Evolutionary conservation across 441 rosid species (phyloP).

Genomic region (Pelargonium australe): DNA sequence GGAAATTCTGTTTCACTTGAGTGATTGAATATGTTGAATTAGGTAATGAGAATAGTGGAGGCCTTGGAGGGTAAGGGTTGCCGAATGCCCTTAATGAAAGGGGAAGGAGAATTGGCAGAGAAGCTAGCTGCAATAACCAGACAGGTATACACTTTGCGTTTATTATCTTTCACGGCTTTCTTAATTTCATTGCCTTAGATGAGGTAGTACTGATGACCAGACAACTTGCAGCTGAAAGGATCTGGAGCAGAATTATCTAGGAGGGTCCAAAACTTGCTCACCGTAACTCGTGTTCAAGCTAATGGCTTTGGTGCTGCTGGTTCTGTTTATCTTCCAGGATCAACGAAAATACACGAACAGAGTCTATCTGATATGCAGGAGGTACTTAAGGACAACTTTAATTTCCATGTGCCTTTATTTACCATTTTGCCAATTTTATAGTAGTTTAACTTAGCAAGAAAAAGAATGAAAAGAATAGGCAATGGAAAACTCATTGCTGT

Average conservation of each 20-base stretch:
- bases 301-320: constrained; percentile 55
- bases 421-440: not conserved
- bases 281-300: constrained; percentile 67
- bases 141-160: constrained; percentile 46
- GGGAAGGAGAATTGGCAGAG: constrained; percentile 85
- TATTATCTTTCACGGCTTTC: constrained; percentile 4
- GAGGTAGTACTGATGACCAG: constrained; percentile 20
- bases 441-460: not conserved
- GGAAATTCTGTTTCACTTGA: constrained; percentile 19
- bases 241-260: constrained; percentile 93
- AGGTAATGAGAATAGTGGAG: constrained; percentile 92
- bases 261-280: constrained; percentile 80
- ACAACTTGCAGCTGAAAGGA: constrained; percentile 72
- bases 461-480: not conserved
- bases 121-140: constrained; percentile 69
- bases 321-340: constrained; percentile 78
- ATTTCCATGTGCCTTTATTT: not conserved
- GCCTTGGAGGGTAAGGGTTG: constrained; percentile 88
- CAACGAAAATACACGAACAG: constrained; percentile 91
- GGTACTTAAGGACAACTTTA: constrained; percentile 29
- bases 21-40: constrained; percentile 16
- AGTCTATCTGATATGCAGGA: constrained; percentile 98
- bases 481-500: not conserved
- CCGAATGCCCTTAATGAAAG: constrained; percentile 74
- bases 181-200: not conserved